Base-by-base conservation (phyloP, 2,329 filamentous ascomycete species). In the Phaeophleospora eucalypticola region DNA sequence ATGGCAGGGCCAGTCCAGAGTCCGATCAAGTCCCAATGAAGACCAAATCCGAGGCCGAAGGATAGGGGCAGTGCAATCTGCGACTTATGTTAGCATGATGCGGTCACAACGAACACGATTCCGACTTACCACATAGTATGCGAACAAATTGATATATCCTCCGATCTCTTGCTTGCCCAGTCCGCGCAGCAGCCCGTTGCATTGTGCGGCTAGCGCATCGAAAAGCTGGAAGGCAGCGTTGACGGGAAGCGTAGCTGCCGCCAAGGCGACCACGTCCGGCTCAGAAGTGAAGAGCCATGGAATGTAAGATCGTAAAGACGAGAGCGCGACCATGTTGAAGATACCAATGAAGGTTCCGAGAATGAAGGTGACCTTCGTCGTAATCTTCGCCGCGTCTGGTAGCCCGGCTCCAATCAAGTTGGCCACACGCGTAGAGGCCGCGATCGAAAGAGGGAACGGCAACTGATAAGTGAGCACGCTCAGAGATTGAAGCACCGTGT, bases 341-440 rank as follows among this genome's bases (percentile, higher is more conserved):
- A 89, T 47, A 15, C 90, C 89, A n/a, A 95, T 78, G 14, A 86
- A 54, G 40, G 80, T 72, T 3, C 86, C 83, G 3, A 79, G 79
- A 1, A 75, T 73, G 52, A 94, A 77, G 3, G 82, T 84, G 46
- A 95, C 89, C 66, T 80, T 83, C n/a, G 86, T 86, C 0, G 86
- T 86, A 2, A 81, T 86, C 63, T 84, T 88, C 14, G 90, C 90
- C 0, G 90, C 86, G 37, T 84, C 82, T 2, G 87, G 83, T 9
- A 96, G 76, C 1, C 84, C 85, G 0, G 91, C 90, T 7, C 91
- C 93, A 52, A 97, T 94, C 27, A 97, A 72, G 59, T 96, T 97
- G 15, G 90, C 91, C 12, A 96, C 82, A 1, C 91, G 83, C 0
- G 91, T 97, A 10, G 86, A 91, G 0, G 86, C 82, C 2, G 91